These are phyloP conservation scores for Elsinoe fawcettii DNA, from an alignment of 2,329 filamentous ascomycete species.

Conservation along the genomic window DNA sequence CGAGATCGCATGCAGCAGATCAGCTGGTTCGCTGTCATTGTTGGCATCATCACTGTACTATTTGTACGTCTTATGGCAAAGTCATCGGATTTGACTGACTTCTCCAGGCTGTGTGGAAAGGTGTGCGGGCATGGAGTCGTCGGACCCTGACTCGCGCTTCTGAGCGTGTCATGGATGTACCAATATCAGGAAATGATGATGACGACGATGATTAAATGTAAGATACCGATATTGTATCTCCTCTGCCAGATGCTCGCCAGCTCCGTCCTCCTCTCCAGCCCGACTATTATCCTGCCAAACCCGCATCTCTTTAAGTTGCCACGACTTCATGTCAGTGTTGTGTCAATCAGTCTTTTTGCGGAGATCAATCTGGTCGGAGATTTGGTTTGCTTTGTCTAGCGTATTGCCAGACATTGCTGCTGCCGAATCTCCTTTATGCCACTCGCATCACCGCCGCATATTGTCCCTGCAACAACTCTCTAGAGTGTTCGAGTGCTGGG, in stretches of 20 bases:
- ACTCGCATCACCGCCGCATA: conserved; percentile 4
- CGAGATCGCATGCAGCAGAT: conserved; percentile 71
- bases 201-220: conserved; percentile 35
- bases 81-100: conserved; percentile 22
- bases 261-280: neutral
- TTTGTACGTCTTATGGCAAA: conserved; percentile 40
- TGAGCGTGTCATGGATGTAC: conserved; percentile 77
- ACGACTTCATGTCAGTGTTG: conserved; percentile 67
- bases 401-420: conserved; percentile 7
- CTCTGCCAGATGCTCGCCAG: neutral
- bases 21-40: conserved; percentile 67
- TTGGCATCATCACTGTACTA: conserved; percentile 74
- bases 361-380: conserved; percentile 48
- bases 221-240: conserved; percentile 16
- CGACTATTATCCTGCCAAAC: neutral
- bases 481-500: neutral
- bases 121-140: conserved; percentile 64
- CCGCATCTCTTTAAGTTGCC: conserved; percentile 98
- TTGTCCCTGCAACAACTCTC: neutral
- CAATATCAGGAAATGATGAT: conserved; percentile 49
- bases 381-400: conserved; percentile 3
- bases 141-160: conserved; percentile 68
- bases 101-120: conserved; percentile 67
- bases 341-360: conserved; percentile 98
- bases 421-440: conserved; percentile 4